Evolutionary conservation across 768 basidiomycete species (phyloP).

Genomic region (Termitomyces sp.): DNA sequence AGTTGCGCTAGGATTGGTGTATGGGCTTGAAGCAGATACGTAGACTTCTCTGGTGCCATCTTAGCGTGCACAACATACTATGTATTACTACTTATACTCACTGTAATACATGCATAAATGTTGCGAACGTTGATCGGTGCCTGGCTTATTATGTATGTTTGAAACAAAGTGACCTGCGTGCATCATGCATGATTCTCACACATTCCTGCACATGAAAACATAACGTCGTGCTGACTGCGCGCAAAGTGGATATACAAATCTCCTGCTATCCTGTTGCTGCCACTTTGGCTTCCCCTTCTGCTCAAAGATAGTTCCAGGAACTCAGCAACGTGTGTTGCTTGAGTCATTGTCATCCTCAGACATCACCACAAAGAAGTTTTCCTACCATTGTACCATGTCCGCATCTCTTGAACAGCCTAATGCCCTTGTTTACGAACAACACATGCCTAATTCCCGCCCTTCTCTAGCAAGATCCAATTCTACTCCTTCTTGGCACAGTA

Average conservation of each 20-base stretch:
- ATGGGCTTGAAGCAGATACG: slow-evolving; percentile 47
- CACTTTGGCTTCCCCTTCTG: background rate
- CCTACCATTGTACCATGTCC: slow-evolving; percentile 3
- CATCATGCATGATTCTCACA: slow-evolving; percentile 9
- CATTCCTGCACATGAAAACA: background rate
- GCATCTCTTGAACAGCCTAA: slow-evolving; percentile 8
- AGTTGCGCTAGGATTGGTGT: slow-evolving; percentile 70
- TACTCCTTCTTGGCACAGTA: slow-evolving; percentile 14
- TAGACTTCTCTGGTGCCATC: too few relatives aligned
- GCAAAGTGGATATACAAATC: background rate
- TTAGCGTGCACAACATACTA: too few relatives aligned
- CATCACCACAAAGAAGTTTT: background rate
- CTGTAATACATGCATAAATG: too few relatives aligned
- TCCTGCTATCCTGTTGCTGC: background rate
- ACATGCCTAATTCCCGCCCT: slow-evolving; percentile 4
- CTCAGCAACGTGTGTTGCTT: background rate
- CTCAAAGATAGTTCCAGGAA: background rate
- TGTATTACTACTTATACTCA: too few relatives aligned
- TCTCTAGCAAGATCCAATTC: slow-evolving; percentile 17
- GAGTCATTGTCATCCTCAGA: background rate
- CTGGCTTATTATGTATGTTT: slow-evolving; percentile 5
- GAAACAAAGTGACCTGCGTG: slow-evolving; percentile 5
- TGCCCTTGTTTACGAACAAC: slow-evolving; percentile 2
- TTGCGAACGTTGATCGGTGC: slow-evolving; percentile 19
- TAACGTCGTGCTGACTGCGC: slow-evolving; percentile 1